Percentiles rank a stretch among this genome's conserved stretches.
phyloP scores from a whole-genome alignment of 2,329 filamentous ascomycete genomes.

The Hortaea werneckii region DNA sequence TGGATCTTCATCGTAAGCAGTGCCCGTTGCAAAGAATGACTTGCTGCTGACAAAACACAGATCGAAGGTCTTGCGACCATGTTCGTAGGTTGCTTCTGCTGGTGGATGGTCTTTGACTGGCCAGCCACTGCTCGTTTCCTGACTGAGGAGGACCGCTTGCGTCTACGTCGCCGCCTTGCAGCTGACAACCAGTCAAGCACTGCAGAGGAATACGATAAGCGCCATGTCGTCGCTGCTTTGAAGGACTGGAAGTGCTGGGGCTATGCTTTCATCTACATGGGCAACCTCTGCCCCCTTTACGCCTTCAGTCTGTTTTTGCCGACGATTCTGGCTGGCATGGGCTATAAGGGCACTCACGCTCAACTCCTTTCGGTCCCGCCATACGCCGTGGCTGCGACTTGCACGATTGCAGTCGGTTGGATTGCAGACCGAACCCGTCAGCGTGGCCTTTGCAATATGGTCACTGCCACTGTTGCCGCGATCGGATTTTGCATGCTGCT shows the following conservation, averaged over 20 bases:
- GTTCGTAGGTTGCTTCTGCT: constrained; percentile 55
- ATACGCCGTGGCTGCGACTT: constrained; percentile 53
- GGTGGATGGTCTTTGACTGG: constrained; percentile 76
- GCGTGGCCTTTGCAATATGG: constrained; percentile 73
- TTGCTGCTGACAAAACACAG: background rate
- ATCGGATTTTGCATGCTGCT: constrained; percentile 73
- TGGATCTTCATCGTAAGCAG: background rate
- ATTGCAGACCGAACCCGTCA: constrained; percentile 63
- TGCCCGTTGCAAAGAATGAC: background rate
- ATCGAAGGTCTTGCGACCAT: constrained; percentile 36
- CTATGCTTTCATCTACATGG: constrained; percentile 70
- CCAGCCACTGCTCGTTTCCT: constrained; percentile 62
- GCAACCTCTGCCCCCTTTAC: constrained; percentile 60
- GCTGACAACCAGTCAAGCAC: constrained; percentile 42
- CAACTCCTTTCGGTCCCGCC: constrained; percentile 68
- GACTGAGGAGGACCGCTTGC: constrained; percentile 55
- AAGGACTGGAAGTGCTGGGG: constrained; percentile 79
- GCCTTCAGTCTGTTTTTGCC: constrained; percentile 70
- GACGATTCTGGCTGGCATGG: constrained; percentile 57
- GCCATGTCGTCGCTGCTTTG: constrained; percentile 55
- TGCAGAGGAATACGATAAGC: constrained; percentile 64
- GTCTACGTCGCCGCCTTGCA: constrained; percentile 58
- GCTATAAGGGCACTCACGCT: constrained; percentile 50
- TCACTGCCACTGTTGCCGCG: constrained; percentile 59
- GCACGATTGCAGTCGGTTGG: constrained; percentile 63